These are phyloP conservation scores for Naganishia randhawae DNA, from an alignment of 768 basidiomycete species.

Conservation along the genomic window DNA sequence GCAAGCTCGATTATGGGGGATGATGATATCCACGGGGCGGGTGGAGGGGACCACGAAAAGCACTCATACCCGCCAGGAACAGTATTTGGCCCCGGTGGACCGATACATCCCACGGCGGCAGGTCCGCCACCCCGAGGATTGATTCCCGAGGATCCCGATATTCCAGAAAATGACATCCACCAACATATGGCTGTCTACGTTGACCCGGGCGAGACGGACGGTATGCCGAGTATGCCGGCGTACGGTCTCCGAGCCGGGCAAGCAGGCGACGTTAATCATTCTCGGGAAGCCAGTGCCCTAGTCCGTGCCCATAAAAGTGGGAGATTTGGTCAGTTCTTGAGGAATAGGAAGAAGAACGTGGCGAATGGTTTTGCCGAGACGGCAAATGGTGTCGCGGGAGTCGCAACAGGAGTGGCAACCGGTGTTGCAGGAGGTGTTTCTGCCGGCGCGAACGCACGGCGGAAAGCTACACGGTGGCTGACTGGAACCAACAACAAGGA, in stretches of 20 bases:
- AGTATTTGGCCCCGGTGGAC: slow-evolving; percentile 2
- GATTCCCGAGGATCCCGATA: slow-evolving; percentile 23
- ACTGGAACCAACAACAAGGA: background rate
- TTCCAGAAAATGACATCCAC: slow-evolving; percentile 27
- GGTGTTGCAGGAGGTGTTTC: slow-evolving; percentile 19
- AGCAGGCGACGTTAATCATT: slow-evolving; percentile 21
- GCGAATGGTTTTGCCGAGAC: slow-evolving; percentile 20
- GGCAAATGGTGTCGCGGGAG: slow-evolving; percentile 27
- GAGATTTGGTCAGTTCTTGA: slow-evolving; percentile 43
- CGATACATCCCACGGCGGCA: slow-evolving; percentile 23
- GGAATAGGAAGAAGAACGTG: slow-evolving; percentile 36
- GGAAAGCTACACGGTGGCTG: slow-evolving; percentile 1
- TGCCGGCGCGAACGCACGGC: background rate
- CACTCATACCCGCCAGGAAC: slow-evolving; percentile 5
- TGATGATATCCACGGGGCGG: background rate
- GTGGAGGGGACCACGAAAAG: background rate
- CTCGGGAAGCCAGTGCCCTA: slow-evolving; percentile 40
- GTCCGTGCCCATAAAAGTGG: slow-evolving; percentile 49
- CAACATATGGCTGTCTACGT: slow-evolving; percentile 54
- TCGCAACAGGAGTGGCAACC: slow-evolving; percentile 19
- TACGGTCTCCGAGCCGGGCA: slow-evolving; percentile 42
- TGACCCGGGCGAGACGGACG: slow-evolving; percentile 63
- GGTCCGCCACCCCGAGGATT: slow-evolving; percentile 21
- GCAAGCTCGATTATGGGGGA: slow-evolving; percentile 17
- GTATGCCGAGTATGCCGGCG: slow-evolving; percentile 56